Base-by-base conservation (phyloP, 2,329 filamentous ascomycete species). In the Talaromyces marneffei region DNA sequence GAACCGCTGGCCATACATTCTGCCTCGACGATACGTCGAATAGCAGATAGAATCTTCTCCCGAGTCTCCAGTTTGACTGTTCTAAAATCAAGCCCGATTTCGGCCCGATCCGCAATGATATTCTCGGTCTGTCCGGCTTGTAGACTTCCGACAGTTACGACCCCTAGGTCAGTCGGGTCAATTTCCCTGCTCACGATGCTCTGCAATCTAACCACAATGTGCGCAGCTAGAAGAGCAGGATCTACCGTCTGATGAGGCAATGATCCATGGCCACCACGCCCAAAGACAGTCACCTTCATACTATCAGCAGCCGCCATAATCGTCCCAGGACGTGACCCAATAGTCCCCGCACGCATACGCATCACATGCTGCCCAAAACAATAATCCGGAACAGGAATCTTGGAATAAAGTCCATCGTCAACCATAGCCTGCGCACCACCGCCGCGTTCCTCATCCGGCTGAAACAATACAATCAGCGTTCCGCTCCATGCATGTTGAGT, bases 381-480 rank as follows among this genome's bases (percentile, higher is more conserved):
- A 20, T 84, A 73, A 66, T 87, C 83, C 0, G 84, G 84, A 3
- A 80, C 68, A 0, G 83, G 83, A 7, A 85, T 67, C 71, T 77
- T 65, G 65, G 70, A 69, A 77, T 73, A 86, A 46, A 86, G 72
- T 0, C 84, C 83, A 66, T 84, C 83, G 44, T 83, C 80, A 2
- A 87, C 76, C 85, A 87, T 87, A 25, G 84, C 74, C 71, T 81
- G 80, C 0, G 87, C 87, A 0, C 87, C 87, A 0, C 77, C 79
- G 0, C 82, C 85, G 1, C 82, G 78, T 70, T 90, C 87, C 69
- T 90, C 87, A 1, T 83, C 82, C 0, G 87, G 87, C 66, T 90
- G 88, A 70, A 90, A 90, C 2, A 85, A 71, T 6, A 87, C 70
- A 4, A 90, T 74, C 20, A 90, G 66, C 0, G 85, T 89, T 0